These are phyloP conservation scores for Acanthamoeba healyi DNA, from an alignment of 208 protist species.

Conservation along the genomic window DNA sequence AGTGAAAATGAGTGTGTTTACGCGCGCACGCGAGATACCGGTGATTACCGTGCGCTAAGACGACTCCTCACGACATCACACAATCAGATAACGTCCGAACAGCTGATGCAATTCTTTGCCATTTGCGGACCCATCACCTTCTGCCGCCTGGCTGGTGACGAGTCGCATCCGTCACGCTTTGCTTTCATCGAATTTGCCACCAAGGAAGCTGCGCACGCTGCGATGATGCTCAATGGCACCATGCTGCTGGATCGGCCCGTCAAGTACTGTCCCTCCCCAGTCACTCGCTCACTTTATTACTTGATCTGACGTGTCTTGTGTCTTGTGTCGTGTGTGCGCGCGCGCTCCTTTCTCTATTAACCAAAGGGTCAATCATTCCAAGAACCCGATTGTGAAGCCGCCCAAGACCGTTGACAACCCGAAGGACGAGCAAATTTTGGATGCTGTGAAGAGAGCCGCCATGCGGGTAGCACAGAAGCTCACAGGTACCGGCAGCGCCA, in stretches of 20 bases:
- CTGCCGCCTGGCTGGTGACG: slow-evolving; percentile 39
- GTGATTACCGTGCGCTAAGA: too few relatives aligned
- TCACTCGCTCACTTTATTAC: too few relatives aligned
- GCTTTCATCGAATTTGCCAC: slow-evolving; percentile 68
- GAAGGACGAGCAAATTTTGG: not conserved
- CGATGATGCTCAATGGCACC: slow-evolving; percentile 57
- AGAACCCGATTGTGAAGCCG: slow-evolving; percentile 39
- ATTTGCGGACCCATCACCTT: slow-evolving; percentile 55
- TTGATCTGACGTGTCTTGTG: too few relatives aligned
- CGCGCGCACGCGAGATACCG: too few relatives aligned
- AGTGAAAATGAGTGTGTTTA: too few relatives aligned
- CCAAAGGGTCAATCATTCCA: slow-evolving; percentile 13
- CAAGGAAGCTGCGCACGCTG: slow-evolving; percentile 25
- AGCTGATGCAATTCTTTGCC: slow-evolving; percentile 54
- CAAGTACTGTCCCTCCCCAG: too few relatives aligned
- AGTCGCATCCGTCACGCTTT: slow-evolving; percentile 28
- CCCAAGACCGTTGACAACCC: not conserved
- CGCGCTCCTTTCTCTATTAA: too few relatives aligned
- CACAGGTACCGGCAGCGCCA: too few relatives aligned
- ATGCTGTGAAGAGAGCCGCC: not conserved
- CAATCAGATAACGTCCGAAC: slow-evolving; percentile 30
- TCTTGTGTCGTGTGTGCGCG: not conserved
- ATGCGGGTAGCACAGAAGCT: not conserved
- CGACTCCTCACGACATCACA: not conserved
- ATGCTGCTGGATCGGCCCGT: slow-evolving; percentile 4